phyloP scores from a whole-genome alignment of 2,329 filamentous ascomycete genomes.

The Hypocrella siamensis region DNA sequence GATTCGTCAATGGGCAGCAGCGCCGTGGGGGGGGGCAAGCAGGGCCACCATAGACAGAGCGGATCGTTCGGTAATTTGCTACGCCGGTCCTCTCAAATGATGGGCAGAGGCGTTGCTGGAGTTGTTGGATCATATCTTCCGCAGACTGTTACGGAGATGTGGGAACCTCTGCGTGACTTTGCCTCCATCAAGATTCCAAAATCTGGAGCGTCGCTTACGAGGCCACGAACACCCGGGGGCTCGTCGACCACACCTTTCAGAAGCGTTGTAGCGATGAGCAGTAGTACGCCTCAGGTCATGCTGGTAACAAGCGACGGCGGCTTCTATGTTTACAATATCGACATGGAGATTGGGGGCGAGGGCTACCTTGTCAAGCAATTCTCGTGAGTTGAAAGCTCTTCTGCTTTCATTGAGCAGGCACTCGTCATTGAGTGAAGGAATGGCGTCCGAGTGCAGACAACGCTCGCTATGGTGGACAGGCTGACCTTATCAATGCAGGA shows the following conservation, averaged over 20 bases:
- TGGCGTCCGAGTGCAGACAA: too few relatives aligned
- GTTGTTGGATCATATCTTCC: slow-evolving; percentile 87
- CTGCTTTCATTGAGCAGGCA: not conserved
- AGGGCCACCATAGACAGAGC: slow-evolving; percentile 34
- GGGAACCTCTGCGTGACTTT: slow-evolving; percentile 90
- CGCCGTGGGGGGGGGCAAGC: slow-evolving; percentile 11
- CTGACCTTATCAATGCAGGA: slow-evolving; percentile 16
- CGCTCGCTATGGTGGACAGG: too few relatives aligned
- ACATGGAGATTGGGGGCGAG: slow-evolving; percentile 88
- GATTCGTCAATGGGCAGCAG: slow-evolving; percentile 17
- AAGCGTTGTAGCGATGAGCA: slow-evolving; percentile 96
- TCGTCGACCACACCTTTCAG: slow-evolving; percentile 39
- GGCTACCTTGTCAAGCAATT: slow-evolving; percentile 83
- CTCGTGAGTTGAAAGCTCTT: slow-evolving; percentile 47
- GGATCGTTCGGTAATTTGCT: slow-evolving; percentile 83
- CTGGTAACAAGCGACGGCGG: slow-evolving; percentile 91
- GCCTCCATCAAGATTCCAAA: slow-evolving; percentile 90
- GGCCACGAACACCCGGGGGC: slow-evolving; percentile 13
- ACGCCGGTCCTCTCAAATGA: slow-evolving; percentile 85
- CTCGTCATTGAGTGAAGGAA: not conserved
- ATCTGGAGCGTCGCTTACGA: slow-evolving; percentile 11
- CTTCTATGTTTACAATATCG: slow-evolving; percentile 90
- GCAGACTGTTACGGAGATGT: slow-evolving; percentile 90
- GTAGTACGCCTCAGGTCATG: slow-evolving; percentile 90
- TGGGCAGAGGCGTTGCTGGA: slow-evolving; percentile 75